These are phyloP conservation scores for Fonsecaea pugnacius DNA, from an alignment of 2,329 filamentous ascomycete genomes.

Conservation along the genomic window DNA sequence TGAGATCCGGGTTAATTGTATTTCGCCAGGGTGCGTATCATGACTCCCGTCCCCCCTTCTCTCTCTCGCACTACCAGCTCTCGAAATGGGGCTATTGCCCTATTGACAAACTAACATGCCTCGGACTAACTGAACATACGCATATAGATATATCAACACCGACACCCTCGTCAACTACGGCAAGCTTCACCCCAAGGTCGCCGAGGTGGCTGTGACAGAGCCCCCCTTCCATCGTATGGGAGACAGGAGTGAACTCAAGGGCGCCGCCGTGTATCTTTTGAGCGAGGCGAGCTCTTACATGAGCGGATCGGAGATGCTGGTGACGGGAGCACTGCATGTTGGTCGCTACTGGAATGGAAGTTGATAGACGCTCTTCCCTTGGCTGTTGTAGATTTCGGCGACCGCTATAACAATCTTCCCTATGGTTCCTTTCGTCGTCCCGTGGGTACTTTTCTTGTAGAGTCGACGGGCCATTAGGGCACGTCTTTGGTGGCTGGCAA, in stretches of 20 bases:
- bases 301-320: conserved; percentile 44
- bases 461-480: not conserved
- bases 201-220: conserved; percentile 45
- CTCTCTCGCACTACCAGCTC: not conserved
- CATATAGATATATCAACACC: not conserved
- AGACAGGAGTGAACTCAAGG: conserved; percentile 47
- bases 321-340: conserved; percentile 46
- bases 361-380: not conserved
- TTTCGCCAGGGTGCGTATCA: conserved; percentile 50
- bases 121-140: not conserved
- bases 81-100: conserved; percentile 43
- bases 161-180: not conserved
- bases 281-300: conserved; percentile 48
- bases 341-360: conserved; percentile 19
- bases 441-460: not conserved
- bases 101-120: conserved; percentile 32
- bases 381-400: not conserved
- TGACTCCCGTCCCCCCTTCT: no score
- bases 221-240: conserved; percentile 47
- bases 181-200: conserved; percentile 37
- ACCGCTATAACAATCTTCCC: not conserved
- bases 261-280: conserved; percentile 48
- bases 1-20: conserved; percentile 53
- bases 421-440: not conserved
- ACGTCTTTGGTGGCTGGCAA: not conserved